Conservation (phyloP, 2,329 filamentous ascomycete genomes). For the Pyrenochaeta sp. region DNA sequence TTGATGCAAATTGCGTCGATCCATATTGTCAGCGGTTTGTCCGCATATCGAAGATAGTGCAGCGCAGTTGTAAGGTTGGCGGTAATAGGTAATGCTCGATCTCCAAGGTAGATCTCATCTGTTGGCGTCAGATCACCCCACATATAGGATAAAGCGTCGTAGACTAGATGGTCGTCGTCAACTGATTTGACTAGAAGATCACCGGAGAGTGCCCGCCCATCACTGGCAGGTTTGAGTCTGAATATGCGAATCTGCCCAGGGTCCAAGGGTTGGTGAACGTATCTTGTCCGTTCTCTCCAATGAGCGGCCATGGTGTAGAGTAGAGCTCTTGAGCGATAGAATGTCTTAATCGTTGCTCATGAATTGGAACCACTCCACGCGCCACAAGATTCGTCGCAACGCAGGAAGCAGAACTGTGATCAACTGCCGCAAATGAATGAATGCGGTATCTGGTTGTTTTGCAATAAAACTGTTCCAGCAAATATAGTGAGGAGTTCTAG, state of each 20-base stretch:
- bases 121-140: slow-evolving; percentile 7
- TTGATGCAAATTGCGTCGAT: slow-evolving; percentile 14
- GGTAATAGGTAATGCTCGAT: not conserved
- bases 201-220: not conserved
- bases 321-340: not conserved
- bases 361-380: no score
- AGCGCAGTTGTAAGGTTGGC: slow-evolving; percentile 7
- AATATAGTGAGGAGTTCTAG: not conserved
- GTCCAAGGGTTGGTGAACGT: not conserved
- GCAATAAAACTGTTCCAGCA: not conserved
- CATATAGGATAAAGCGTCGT: slow-evolving; percentile 14
- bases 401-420: no score
- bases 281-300: not conserved
- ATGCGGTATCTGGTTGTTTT: not conserved
- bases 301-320: not conserved
- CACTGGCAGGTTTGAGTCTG: not conserved
- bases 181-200: not conserved
- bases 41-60: slow-evolving; percentile 1
- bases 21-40: slow-evolving; percentile 4
- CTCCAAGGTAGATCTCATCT: not conserved
- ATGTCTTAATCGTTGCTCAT: no score
- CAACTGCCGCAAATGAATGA: no score
- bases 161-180: not conserved
- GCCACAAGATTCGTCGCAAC: no score
- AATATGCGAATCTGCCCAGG: slow-evolving; percentile 4